Evolutionary conservation across 495 filamentous ascomycete genomes (phyloP).

Genomic region (Neurospora sp.): DNA sequence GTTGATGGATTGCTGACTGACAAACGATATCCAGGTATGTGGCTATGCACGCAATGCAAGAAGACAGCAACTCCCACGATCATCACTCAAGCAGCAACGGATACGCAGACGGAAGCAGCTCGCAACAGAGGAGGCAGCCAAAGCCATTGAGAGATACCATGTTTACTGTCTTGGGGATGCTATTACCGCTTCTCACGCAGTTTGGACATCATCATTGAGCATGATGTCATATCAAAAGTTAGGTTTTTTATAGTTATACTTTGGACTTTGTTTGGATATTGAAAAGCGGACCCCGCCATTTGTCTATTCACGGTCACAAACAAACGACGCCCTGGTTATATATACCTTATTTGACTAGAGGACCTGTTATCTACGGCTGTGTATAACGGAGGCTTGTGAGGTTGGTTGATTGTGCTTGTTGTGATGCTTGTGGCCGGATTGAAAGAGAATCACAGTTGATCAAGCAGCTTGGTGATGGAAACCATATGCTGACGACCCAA

Average conservation of each 20-base stretch:
- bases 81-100: constrained; percentile 50
- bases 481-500: not conserved
- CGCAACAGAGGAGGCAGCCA: constrained; percentile 37
- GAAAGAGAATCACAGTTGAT: not conserved
- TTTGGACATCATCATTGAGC: constrained; percentile 76
- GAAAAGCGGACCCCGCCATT: not conserved
- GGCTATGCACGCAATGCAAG: constrained; percentile 97
- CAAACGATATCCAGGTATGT: constrained; percentile 59
- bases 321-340: not conserved
- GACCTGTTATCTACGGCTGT: not conserved
- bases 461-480: not conserved
- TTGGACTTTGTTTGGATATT: not conserved
- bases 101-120: constrained; percentile 47
- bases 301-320: not conserved
- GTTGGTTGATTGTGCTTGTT: not conserved
- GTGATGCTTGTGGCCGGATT: not conserved
- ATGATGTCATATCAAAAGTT: not conserved
- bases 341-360: not conserved
- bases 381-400: not conserved
- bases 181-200: constrained; percentile 79
- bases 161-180: constrained; percentile 77
- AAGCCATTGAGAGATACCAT: constrained; percentile 54
- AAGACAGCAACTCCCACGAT: constrained; percentile 49
- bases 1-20: not conserved
- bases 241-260: not conserved